phyloP scores from a whole-genome alignment of 2,329 filamentous ascomycete species.

The Cadophora sp. region DNA sequence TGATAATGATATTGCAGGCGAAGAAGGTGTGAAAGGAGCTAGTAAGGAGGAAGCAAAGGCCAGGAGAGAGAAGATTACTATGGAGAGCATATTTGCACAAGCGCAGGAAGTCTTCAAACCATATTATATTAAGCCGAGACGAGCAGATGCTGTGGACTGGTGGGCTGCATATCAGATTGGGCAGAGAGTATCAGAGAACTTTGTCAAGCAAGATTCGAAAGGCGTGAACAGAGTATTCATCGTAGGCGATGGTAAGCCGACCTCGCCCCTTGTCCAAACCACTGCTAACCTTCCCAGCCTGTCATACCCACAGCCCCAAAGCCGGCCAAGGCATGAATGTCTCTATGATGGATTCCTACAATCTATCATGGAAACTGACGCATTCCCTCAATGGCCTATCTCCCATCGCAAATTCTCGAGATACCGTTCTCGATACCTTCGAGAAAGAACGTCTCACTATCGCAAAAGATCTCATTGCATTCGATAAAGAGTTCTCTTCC shows the following conservation, averaged over 20 bases:
- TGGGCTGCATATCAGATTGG: constrained; percentile 64
- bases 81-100: constrained; percentile 73
- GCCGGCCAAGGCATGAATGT: constrained; percentile 66
- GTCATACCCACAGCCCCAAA: constrained; percentile 66
- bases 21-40: constrained; percentile 29
- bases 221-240: constrained; percentile 55
- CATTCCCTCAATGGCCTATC: constrained; percentile 49
- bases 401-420: background rate
- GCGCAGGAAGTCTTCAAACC: constrained; percentile 65
- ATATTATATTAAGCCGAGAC: constrained; percentile 64
- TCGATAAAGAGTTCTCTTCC: constrained; percentile 63
- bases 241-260: constrained; percentile 48
- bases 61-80: constrained; percentile 48
- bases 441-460: constrained; percentile 65
- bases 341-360: constrained; percentile 64
- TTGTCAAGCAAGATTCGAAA: constrained; percentile 23
- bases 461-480: constrained; percentile 69
- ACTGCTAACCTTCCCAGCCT: constrained; percentile 44
- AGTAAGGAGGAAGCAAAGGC: constrained; percentile 40
- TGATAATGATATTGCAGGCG: constrained; percentile 46
- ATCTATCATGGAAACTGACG: constrained; percentile 64
- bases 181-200: constrained; percentile 62
- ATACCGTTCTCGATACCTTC: constrained; percentile 62
- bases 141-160: constrained; percentile 72
- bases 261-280: constrained; percentile 19